These are phyloP conservation scores for Microbotryum lychnidis-dioicae DNA, from an alignment of 1,284 basidiomycete genomes.

Conservation along the genomic window DNA sequence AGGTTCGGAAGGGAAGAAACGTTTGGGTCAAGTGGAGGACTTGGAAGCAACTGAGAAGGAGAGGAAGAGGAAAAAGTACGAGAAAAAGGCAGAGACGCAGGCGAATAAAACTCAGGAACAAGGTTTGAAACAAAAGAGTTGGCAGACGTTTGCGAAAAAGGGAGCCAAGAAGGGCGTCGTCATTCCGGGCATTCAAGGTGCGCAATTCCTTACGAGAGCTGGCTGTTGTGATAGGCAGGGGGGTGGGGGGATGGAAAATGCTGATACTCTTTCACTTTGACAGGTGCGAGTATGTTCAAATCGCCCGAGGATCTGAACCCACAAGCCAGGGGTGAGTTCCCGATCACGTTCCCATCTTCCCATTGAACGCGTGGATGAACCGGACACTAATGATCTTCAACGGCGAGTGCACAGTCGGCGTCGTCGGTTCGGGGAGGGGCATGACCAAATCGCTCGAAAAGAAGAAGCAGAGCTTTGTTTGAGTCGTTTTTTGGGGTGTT, in stretches of 20 bases:
- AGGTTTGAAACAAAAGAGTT: conserved; percentile 75
- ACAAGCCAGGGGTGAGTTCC: conserved; percentile 61
- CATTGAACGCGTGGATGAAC: neutral
- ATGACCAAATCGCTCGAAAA: conserved; percentile 62
- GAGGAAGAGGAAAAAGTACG: conserved; percentile 63
- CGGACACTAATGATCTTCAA: conserved; percentile 33
- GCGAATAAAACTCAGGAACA: conserved; percentile 87
- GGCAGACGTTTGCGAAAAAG: conserved; percentile 98
- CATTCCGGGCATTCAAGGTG: conserved; percentile 53
- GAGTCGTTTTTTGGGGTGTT: neutral
- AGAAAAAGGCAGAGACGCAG: conserved; percentile 84
- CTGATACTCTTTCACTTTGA: too few species aligned
- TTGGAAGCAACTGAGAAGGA: conserved; percentile 32
- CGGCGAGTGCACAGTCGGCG: conserved; percentile 58
- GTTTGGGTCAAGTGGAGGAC: conserved; percentile 22
- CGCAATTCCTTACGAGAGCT: too few species aligned
- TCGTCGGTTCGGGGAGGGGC: conserved; percentile 85
- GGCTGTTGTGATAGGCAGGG: too few species aligned
- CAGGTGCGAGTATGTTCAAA: conserved; percentile 58
- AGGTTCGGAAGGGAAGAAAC: conserved; percentile 25
- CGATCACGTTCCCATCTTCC: conserved; percentile 17
- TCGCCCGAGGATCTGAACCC: conserved; percentile 76
- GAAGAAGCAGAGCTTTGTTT: conserved; percentile 28
- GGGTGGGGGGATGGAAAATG: too few species aligned
- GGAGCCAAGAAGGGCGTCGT: conserved; percentile 88